Base-by-base conservation (phyloP, 495 filamentous ascomycete species). In the Penicillium arizonense region DNA sequence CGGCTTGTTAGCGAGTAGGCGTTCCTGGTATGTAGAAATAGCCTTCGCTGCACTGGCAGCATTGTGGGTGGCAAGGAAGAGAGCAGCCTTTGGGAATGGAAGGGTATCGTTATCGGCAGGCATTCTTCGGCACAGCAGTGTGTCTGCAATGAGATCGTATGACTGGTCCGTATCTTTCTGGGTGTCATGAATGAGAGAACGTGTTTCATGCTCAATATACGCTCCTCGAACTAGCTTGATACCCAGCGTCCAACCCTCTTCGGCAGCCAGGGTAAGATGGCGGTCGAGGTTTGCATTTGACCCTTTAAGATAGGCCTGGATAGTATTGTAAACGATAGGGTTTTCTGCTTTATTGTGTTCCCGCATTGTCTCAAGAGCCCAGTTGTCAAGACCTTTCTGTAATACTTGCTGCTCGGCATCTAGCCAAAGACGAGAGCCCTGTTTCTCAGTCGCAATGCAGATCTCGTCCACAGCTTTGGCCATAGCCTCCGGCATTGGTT, bases 1-100 rank as follows among this genome's bases (percentile, higher is more conserved):
- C n/a, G 62, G 65, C 14, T 57, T 37, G 8, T 57, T 42, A 2
- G 52, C 39, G n/a, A 56, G 40, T 4, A 69, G 55, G 5, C 53
- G 59, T 2, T 51, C 20, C 11, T 62, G 68, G n/a, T 62, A 53
- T 0, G 64, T 64, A 1, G 58, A 13, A 26, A 62, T 64, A 5
- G 71, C 72, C 37, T 64, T 71, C n/a, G 55, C 55, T 13, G 65
- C 61, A 32, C 63, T 66, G 1, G 60, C 58, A 1, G 63, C 57
- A 45, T 75, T 75, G 35, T 75, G 72, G n/a, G 68, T 70, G 0
- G 72, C 72, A 14, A 75, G 69, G 42, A 75, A 71, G 13, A 75
- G 65, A 16, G 68, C 63, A 20, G 68, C 58, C 21, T 60, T 52
- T 1, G 72, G 69, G 37, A 74, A 72, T 3, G 44, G 45, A 20